Conservation (phyloP, 257 asterid genomes). For the Solanum pinnatisectum region DNA sequence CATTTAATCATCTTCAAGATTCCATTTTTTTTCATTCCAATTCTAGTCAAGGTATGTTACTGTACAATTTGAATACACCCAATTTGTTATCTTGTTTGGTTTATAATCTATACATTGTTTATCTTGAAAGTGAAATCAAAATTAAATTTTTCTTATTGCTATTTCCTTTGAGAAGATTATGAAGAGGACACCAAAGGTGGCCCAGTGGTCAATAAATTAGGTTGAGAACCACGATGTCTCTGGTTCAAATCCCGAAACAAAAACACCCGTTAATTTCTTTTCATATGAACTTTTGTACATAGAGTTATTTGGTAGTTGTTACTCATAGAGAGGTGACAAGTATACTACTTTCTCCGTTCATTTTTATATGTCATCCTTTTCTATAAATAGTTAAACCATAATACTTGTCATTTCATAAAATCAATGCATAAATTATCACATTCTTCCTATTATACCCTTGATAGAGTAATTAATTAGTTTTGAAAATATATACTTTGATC, state of each 20-base stretch:
- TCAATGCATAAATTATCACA: too few relatives aligned
- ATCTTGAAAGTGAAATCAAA: background rate
- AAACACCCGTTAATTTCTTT: too few relatives aligned
- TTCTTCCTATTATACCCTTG: too few relatives aligned
- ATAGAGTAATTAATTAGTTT: too few relatives aligned
- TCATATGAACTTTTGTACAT: background rate
- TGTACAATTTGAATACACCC: background rate
- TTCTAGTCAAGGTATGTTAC: background rate
- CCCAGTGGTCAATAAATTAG: background rate
- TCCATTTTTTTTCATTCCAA: background rate
- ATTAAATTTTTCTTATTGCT: background rate
- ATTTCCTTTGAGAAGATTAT: background rate
- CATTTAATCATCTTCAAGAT: background rate
- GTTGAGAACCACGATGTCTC: background rate
- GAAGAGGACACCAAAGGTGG: background rate
- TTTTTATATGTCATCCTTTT: too few relatives aligned
- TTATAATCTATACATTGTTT: background rate
- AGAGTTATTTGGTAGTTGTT: too few relatives aligned
- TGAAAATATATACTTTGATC: too few relatives aligned
- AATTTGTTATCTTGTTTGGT: background rate
- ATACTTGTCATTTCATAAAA: too few relatives aligned
- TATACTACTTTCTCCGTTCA: fast-evolving
- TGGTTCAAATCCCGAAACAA: background rate
- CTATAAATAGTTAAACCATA: fast-evolving
- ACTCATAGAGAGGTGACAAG: background rate